These are phyloP conservation scores for Craspedostauros australis DNA, from an alignment of 108 stramenopile species.

Conservation along the genomic window DNA sequence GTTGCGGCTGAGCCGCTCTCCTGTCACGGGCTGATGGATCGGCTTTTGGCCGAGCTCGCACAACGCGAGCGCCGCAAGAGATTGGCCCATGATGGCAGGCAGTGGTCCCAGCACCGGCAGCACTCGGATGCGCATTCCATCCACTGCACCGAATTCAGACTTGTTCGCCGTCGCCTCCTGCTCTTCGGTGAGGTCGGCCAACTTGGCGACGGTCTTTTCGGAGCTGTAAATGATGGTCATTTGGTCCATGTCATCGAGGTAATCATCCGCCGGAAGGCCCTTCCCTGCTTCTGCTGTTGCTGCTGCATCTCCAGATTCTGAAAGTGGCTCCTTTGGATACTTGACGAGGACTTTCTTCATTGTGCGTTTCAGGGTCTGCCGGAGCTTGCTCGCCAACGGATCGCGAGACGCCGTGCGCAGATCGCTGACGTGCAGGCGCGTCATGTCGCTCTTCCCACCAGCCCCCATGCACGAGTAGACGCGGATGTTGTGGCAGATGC, in stretches of 20 bases:
- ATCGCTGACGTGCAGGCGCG: conserved; percentile 87
- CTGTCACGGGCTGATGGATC: conserved; percentile 68
- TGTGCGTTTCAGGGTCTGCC: conserved; percentile 66
- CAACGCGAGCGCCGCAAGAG: conserved; percentile 81
- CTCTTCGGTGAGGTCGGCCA: conserved; percentile 87
- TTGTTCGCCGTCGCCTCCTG: conserved; percentile 77
- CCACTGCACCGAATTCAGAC: conserved; percentile 84
- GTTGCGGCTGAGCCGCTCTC: conserved; percentile 69
- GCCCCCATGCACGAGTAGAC: conserved; percentile 96
- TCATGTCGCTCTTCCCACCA: conserved; percentile 93
- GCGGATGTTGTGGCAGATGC: conserved; percentile 56
- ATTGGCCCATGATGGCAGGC: conserved; percentile 94
- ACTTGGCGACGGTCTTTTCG: conserved; percentile 86
- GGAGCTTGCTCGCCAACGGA: conserved; percentile 84
- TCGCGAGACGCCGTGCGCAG: conserved; percentile 79
- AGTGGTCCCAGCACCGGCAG: conserved; percentile 95
- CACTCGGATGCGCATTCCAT: conserved; percentile 93
- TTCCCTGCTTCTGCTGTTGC: neutral
- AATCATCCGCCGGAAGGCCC: conserved; percentile 26
- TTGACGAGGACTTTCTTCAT: conserved; percentile 27
- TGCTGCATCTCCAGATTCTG: neutral
- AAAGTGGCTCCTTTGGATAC: neutral
- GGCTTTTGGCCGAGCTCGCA: conserved; percentile 91
- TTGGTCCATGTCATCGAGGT: conserved; percentile 50
- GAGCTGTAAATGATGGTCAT: conserved; percentile 83